These are phyloP conservation scores for Trypanosoma lewisi DNA, from an alignment of 208 protist genomes.

Conservation along the genomic window DNA sequence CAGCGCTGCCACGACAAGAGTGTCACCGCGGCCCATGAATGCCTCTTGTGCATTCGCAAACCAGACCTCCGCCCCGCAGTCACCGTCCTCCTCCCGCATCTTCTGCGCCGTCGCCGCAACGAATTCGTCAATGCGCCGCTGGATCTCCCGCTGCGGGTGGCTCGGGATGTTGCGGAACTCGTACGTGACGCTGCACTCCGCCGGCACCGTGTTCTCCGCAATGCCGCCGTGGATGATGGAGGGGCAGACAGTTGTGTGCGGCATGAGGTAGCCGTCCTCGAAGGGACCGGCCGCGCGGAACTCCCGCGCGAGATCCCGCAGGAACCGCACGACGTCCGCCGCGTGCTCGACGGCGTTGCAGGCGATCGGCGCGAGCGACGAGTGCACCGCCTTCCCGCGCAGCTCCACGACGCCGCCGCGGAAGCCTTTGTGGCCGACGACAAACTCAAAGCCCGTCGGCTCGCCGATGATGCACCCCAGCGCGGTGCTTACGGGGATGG, in stretches of 20 bases:
- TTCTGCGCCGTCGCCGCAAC: constrained; percentile 31
- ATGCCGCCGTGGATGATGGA: constrained; percentile 36
- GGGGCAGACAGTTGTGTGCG: constrained; percentile 41
- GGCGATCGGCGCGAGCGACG: neutral
- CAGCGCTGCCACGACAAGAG: neutral
- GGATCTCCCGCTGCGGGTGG: constrained; percentile 24
- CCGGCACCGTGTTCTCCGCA: constrained; percentile 59
- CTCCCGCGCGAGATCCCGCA: constrained; percentile 37
- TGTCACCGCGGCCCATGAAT: neutral
- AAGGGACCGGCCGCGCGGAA: constrained; percentile 44
- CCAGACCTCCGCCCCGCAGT: constrained; percentile 6
- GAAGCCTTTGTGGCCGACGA: neutral
- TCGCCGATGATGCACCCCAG: neutral
- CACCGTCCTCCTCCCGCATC: constrained; percentile 22
- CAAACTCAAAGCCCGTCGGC: neutral
- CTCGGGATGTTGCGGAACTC: constrained; percentile 57
- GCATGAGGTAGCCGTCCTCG: constrained; percentile 31
- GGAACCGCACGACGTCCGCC: constrained; percentile 24
- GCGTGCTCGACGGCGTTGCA: constrained; percentile 2
- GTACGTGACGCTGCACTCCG: constrained; percentile 37
- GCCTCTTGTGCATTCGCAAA: neutral
- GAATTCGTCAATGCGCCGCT: constrained; percentile 32
- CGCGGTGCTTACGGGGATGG: neutral
- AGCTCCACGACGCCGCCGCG: neutral
- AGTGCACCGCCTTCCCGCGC: constrained; percentile 1